Conservation (phyloP, 108 stramenopile genomes). For the Conticribra weissflogii region DNA sequence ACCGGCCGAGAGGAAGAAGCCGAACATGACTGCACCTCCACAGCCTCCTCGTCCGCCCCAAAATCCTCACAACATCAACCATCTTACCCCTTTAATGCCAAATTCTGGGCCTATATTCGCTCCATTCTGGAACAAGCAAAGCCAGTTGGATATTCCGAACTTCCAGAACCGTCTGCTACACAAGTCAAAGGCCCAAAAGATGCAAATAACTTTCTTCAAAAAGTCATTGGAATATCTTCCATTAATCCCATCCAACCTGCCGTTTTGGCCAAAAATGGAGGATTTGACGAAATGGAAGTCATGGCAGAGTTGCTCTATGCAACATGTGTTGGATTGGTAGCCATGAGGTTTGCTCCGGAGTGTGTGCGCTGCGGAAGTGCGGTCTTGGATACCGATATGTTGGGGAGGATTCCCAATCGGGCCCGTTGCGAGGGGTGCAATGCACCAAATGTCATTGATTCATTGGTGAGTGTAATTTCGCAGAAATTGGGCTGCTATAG, state of each 20-base stretch:
- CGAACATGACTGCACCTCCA: not conserved
- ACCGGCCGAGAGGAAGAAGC: not conserved
- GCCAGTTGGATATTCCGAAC: constrained; percentile 30
- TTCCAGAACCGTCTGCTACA: constrained; percentile 13
- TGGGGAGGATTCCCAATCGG: constrained; percentile 8
- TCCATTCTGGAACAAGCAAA: constrained; percentile 24
- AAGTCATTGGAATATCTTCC: constrained; percentile 19
- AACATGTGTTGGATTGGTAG: constrained; percentile 31
- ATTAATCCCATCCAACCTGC: constrained; percentile 41
- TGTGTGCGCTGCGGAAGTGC: constrained; percentile 39
- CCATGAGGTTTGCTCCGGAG: constrained; percentile 41
- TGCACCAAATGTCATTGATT: constrained; percentile 18
- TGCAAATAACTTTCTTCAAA: constrained; percentile 21
- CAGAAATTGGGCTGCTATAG: too few species aligned
- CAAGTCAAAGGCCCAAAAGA: constrained; percentile 30
- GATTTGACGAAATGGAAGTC: constrained; percentile 20
- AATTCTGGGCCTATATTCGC: constrained; percentile 35
- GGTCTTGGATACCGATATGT: constrained; percentile 16
- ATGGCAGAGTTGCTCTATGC: constrained; percentile 43
- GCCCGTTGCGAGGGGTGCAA: constrained; percentile 20
- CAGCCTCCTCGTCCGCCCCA: not conserved
- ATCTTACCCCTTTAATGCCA: constrained; percentile 18
- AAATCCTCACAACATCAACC: not conserved
- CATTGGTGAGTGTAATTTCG: not conserved
- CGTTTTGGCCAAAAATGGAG: constrained; percentile 10